Evolutionary conservation across 2,329 filamentous ascomycete genomes (phyloP).

Genomic region (Aspergillus fructus): DNA sequence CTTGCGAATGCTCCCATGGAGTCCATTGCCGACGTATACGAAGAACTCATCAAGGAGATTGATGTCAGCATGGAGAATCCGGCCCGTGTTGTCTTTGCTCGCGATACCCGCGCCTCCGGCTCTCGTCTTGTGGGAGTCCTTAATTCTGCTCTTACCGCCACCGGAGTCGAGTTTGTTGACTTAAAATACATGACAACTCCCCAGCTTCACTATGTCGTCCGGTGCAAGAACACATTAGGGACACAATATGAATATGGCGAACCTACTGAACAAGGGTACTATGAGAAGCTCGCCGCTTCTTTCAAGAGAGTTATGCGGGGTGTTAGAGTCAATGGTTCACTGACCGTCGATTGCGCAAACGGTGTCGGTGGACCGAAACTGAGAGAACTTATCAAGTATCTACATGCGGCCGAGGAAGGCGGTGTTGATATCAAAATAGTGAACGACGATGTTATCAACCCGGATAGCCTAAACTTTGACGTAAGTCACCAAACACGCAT

Average conservation of each 20-base stretch:
- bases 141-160: constrained; percentile 74
- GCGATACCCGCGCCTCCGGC: constrained; percentile 91
- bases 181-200: constrained; percentile 92
- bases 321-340: constrained; percentile 68
- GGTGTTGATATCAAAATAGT: constrained; percentile 79
- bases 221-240: constrained; percentile 88
- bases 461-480: constrained; percentile 84
- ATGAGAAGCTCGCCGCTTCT: constrained; percentile 82
- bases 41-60: constrained; percentile 70
- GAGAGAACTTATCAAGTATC: constrained; percentile 76
- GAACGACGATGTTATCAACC: constrained; percentile 90
- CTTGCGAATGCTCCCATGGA: constrained; percentile 83
- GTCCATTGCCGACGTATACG: constrained; percentile 74
- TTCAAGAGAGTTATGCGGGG: constrained; percentile 81
- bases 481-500: constrained; percentile 45
- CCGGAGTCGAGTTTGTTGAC: constrained; percentile 73
- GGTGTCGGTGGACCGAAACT: constrained; percentile 94
- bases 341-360: constrained; percentile 94
- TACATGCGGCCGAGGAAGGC: constrained; percentile 66
- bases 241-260: constrained; percentile 85
- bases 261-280: constrained; percentile 88
- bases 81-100: constrained; percentile 81
- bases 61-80: constrained; percentile 70
- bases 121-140: constrained; percentile 78
- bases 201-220: constrained; percentile 95